Base-by-base conservation (phyloP, 1,284 basidiomycete species). In the Quambalaria eucalypti region DNA sequence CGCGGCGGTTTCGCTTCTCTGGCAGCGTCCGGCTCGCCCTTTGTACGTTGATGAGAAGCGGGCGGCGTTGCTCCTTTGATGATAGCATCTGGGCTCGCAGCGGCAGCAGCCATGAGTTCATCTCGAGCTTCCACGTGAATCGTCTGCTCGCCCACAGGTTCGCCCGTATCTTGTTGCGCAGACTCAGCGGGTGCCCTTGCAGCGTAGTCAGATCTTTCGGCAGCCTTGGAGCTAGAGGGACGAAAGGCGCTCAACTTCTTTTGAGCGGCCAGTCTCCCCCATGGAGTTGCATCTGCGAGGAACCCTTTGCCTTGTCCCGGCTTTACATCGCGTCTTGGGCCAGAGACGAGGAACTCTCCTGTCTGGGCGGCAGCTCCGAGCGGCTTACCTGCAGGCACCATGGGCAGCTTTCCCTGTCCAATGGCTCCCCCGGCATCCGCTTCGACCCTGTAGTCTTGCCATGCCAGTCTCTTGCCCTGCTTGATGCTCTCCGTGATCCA, bases 401-500 rank as follows among this genome's bases (percentile, higher is more conserved):
- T 16, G 31, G 42, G 42, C 42, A 46, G 42, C 12, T 26, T 46
- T 23, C 12, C 42, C 16, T 21, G 16, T 12, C 42, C 42, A 23
- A 56, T 56, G 23, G 55, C 55, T 23, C 55, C 55, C 9, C 54
- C 28, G 2, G 55, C 49, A 31, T 55, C 52, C 14, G 51, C 67
- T 25, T 64, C 63, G 50, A 61, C 63, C 12, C 61, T 47, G 57
- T 58, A 73, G 57, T 66, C 60, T 19, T 79, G 79, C 90, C 90
- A 93, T 3, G 87, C 82, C 1, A 90, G 80, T n/a, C 92, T 78
- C 8, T 77, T 76, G 0, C 84, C 84, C 7, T 80, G 80, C 55
- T 83, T 78, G 28, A 82, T 82, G 62, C 87, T 90, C 28, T 90
- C 83, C 9, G 86, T 78, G 7, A 98, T 80, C 90, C 92, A 98